These are phyloP conservation scores for Salix arbutifolia DNA, from an alignment of 345 rosid genomes.

Conservation along the genomic window DNA sequence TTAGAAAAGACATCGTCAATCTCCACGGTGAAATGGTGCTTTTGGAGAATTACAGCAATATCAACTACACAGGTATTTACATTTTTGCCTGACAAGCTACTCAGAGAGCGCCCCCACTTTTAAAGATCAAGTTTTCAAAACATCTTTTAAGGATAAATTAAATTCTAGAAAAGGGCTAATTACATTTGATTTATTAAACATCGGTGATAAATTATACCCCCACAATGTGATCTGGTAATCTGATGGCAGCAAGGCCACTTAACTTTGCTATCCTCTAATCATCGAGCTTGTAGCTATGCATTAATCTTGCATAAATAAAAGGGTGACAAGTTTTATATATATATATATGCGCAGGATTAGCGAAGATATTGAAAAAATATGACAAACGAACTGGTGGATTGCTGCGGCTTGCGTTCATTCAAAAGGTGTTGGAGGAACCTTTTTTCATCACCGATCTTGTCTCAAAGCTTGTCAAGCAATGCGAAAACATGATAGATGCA, in stretches of 20 bases:
- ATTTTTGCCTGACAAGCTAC: background rate
- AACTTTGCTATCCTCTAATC: background rate
- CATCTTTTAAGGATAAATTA: background rate
- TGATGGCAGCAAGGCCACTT: background rate
- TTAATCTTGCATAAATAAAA: background rate
- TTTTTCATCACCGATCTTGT: constrained; percentile 77
- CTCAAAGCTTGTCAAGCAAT: constrained; percentile 68
- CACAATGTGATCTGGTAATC: background rate
- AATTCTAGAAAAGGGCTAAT: background rate
- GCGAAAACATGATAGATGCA: constrained; percentile 53
- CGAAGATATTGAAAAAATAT: constrained; percentile 84
- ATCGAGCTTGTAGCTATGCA: background rate
- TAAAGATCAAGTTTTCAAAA: background rate
- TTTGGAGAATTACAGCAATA: constrained; percentile 70
- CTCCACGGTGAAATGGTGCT: constrained; percentile 97
- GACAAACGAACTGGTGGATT: constrained; percentile 69
- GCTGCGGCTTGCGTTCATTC: constrained; percentile 59
- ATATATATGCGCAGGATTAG: constrained; percentile 43
- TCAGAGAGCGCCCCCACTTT: background rate
- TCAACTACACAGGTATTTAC: constrained; percentile 69
- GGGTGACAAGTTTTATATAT: background rate
- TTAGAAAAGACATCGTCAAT: constrained; percentile 64
- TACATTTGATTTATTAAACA: background rate
- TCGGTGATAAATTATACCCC: background rate
- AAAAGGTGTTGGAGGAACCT: constrained; percentile 62